Conservation (phyloP, 2,329 filamentous ascomycete species). For the Emericellopsis atlantica region DNA sequence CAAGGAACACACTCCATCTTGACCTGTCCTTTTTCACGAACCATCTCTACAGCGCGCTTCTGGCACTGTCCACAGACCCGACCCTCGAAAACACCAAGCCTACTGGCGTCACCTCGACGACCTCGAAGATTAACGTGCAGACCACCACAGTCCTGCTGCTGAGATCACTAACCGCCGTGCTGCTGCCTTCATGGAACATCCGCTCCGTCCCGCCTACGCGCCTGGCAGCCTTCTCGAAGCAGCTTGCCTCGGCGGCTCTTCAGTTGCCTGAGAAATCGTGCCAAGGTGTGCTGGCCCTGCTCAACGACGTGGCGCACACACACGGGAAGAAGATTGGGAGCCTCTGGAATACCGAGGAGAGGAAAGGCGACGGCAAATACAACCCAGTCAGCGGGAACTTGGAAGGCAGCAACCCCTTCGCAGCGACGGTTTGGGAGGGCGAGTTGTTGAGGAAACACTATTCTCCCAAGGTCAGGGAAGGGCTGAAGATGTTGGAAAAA, state of each 20-base stretch:
- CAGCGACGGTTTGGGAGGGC: conserved; percentile 84
- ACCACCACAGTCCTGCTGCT: conserved; percentile 89
- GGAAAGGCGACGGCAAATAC: conserved; percentile 80
- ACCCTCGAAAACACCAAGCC: conserved; percentile 66
- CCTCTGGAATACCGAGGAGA: conserved; percentile 92
- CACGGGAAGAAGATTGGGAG: conserved; percentile 72
- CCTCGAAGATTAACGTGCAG: conserved; percentile 75
- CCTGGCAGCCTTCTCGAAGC: conserved; percentile 87
- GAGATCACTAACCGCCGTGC: conserved; percentile 68
- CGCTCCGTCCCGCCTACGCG: conserved; percentile 68
- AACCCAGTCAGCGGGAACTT: conserved; percentile 61
- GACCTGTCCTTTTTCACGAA: conserved; percentile 93
- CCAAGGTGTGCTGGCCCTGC: conserved; percentile 64
- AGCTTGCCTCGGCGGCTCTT: conserved; percentile 68
- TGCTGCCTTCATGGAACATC: conserved; percentile 64
- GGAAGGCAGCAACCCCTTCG: conserved; percentile 83
- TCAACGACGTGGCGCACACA: conserved; percentile 66
- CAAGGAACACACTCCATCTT: conserved; percentile 67
- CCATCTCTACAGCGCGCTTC: conserved; percentile 79
- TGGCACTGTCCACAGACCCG: conserved; percentile 65
- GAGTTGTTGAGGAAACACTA: conserved; percentile 79
- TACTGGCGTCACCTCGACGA: conserved; percentile 23
- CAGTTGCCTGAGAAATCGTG: conserved; percentile 86
- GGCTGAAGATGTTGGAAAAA: conserved; percentile 58
- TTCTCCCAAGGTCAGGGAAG: conserved; percentile 73